phyloP scores from a whole-genome alignment of 2,329 filamentous ascomycete species.

The Beauveria medogensis region DNA sequence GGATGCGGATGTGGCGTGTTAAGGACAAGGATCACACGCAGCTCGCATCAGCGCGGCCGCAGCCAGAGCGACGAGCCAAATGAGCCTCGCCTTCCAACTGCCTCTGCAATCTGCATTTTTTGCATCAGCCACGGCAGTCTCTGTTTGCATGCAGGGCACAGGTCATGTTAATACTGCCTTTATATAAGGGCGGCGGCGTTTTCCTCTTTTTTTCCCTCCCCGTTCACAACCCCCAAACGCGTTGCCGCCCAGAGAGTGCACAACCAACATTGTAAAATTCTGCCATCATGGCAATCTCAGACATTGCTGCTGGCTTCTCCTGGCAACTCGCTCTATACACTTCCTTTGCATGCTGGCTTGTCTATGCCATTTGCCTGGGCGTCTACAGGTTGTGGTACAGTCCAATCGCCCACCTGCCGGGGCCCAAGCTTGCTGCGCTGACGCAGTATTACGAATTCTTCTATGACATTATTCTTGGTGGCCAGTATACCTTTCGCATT shows the following conservation, averaged over 20 bases:
- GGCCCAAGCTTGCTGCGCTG: slow-evolving; percentile 30
- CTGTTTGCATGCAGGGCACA: not conserved
- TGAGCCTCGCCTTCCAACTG: not conserved
- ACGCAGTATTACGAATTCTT: slow-evolving; percentile 35
- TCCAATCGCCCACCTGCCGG: slow-evolving; percentile 30
- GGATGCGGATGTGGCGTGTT: not conserved
- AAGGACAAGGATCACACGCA: slow-evolving; percentile 1
- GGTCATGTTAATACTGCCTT: not conserved
- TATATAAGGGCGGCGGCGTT: not conserved
- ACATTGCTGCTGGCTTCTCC: slow-evolving; percentile 16
- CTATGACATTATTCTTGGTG: slow-evolving; percentile 33
- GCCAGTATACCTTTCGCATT: slow-evolving; percentile 35
- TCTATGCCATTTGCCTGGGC: slow-evolving; percentile 22
- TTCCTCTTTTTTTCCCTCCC: not conserved
- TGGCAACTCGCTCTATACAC: slow-evolving; percentile 21
- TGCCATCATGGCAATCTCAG: slow-evolving; percentile 19
- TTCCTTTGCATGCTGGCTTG: slow-evolving; percentile 19
- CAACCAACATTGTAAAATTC: not conserved
- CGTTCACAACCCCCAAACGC: not conserved
- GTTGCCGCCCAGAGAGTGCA: not conserved
- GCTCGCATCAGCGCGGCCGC: not conserved
- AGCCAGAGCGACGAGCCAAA: too few species aligned
- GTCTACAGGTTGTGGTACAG: slow-evolving; percentile 29
- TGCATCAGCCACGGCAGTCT: not conserved
- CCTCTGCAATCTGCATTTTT: not conserved